Evolutionary conservation across 345 rosid species (phyloP).

Genomic region (Arabidopsis thaliana): DNA sequence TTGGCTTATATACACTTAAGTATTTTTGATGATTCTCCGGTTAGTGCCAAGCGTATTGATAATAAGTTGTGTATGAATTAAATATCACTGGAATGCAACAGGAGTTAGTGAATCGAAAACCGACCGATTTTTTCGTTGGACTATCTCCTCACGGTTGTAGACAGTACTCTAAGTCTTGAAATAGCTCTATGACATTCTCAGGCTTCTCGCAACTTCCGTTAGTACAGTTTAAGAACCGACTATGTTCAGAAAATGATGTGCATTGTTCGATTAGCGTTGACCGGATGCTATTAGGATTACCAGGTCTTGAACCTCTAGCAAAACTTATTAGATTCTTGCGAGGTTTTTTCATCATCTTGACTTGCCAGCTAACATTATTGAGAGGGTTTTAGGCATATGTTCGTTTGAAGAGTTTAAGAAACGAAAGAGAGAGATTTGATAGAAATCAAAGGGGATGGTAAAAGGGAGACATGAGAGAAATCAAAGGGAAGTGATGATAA

Average conservation of each 20-base stretch:
- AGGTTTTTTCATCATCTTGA: slow-evolving; percentile 45
- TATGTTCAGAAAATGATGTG: slow-evolving; percentile 30
- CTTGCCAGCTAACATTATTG: slow-evolving; percentile 55
- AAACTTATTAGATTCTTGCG: slow-evolving; percentile 61
- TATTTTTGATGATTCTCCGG: slow-evolving; percentile 67
- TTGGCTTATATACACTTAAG: slow-evolving; percentile 63
- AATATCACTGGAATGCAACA: slow-evolving; percentile 84
- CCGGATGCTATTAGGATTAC: slow-evolving; percentile 59
- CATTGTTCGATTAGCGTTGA: slow-evolving; percentile 66
- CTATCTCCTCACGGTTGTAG: slow-evolving; percentile 83
- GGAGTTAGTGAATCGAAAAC: slow-evolving; percentile 72
- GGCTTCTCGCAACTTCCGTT: slow-evolving; percentile 60
- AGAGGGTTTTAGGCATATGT: too few species aligned
- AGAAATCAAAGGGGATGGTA: too few species aligned
- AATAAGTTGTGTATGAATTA: slow-evolving; percentile 74
- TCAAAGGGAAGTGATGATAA: too few species aligned
- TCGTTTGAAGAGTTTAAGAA: too few species aligned
- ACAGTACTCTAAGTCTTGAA: slow-evolving; percentile 74
- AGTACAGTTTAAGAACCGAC: slow-evolving; percentile 41
- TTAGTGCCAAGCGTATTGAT: slow-evolving; percentile 84
- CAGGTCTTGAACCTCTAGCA: slow-evolving; percentile 73
- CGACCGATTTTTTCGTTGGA: slow-evolving; percentile 53
- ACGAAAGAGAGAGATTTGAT: too few species aligned
- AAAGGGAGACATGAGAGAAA: too few species aligned
- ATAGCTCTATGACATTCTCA: slow-evolving; percentile 46